phyloP scores from a whole-genome alignment of 2,329 filamentous ascomycete genomes.

The Mariannaea elegans region DNA sequence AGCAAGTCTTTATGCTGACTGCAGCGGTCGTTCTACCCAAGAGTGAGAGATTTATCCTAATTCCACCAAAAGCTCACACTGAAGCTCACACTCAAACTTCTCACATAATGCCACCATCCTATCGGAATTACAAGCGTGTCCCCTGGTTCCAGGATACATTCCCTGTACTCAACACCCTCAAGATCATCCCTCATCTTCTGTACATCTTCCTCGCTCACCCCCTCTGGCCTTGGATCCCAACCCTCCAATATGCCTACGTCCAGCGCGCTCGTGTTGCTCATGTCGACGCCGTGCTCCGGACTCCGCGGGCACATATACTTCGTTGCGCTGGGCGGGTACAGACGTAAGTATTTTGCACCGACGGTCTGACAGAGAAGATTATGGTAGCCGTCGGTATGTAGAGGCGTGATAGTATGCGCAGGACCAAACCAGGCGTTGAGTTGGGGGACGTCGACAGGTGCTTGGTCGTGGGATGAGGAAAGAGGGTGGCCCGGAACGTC shows the following conservation, averaged over 20 bases:
- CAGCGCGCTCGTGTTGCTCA: slow-evolving; percentile 87
- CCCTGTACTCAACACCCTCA: slow-evolving; percentile 69
- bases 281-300: slow-evolving; percentile 78
- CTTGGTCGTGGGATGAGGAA: slow-evolving; percentile 46
- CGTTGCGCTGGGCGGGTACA: slow-evolving; percentile 77
- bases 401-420: slow-evolving; percentile 84
- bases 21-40: no score
- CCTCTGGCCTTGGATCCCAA: slow-evolving; percentile 55
- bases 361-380: slow-evolving; percentile 92
- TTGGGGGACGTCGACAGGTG: slow-evolving; percentile 66
- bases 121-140: slow-evolving; percentile 90
- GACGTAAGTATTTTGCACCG: slow-evolving; percentile 88
- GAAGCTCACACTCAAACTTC: slow-evolving; percentile 85
- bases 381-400: slow-evolving; percentile 94
- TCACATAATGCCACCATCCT: slow-evolving; percentile 98
- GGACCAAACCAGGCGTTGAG: slow-evolving; percentile 96
- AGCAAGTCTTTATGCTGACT: no score
- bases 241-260: slow-evolving; percentile 78
- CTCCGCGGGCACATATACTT: slow-evolving; percentile 67
- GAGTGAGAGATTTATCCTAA: no score
- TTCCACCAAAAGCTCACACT: slow-evolving; percentile 99
- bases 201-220: slow-evolving; percentile 44
- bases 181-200: slow-evolving; percentile 59
- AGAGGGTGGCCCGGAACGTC: slow-evolving; percentile 66
- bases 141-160: slow-evolving; percentile 81